Percentiles rank a stretch among this genome's conserved stretches.
Conservation (phyloP, 768 basidiomycete species). For the Daedaleopsis sinensis region DNA sequence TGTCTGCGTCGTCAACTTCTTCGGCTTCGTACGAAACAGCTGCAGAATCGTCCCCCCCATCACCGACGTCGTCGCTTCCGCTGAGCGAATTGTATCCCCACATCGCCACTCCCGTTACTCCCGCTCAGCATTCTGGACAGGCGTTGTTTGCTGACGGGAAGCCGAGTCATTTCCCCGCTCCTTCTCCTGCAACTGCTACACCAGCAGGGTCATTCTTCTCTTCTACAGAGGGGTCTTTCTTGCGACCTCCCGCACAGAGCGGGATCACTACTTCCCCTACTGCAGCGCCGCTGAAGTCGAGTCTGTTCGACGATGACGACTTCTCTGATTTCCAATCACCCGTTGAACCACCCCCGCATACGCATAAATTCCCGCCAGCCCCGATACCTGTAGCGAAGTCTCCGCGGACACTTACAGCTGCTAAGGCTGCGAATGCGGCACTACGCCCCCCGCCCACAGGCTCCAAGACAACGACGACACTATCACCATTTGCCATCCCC, state of each 20-base stretch:
- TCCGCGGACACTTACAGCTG: background rate
- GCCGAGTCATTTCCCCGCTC: background rate
- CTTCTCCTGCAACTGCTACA: background rate
- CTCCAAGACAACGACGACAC: slow-evolving; percentile 3
- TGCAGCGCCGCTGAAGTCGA: slow-evolving; percentile 6
- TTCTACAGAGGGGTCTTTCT: slow-evolving; percentile 6
- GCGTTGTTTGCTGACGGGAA: slow-evolving; percentile 1
- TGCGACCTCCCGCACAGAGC: background rate
- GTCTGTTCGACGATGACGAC: slow-evolving; percentile 27
- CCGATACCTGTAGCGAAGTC: slow-evolving; percentile 17
- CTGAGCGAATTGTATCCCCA: slow-evolving; percentile 24
- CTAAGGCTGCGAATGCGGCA: background rate
- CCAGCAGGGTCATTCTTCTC: slow-evolving; percentile 8
- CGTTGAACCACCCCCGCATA: background rate
- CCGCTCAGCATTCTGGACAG: slow-evolving; percentile 8
- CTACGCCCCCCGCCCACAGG: background rate
- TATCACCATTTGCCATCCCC: slow-evolving; percentile 10
- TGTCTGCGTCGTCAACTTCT: slow-evolving; percentile 17
- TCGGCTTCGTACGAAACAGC: slow-evolving; percentile 16
- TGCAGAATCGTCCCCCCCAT: slow-evolving; percentile 13
- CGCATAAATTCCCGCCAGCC: background rate
- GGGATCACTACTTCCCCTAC: background rate
- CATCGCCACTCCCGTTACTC: slow-evolving; percentile 4
- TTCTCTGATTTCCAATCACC: slow-evolving; percentile 33
- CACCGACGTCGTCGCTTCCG: slow-evolving; percentile 21